phyloP scores from a whole-genome alignment of 2,329 filamentous ascomycete genomes.

The Talaromyces sp. region DNA sequence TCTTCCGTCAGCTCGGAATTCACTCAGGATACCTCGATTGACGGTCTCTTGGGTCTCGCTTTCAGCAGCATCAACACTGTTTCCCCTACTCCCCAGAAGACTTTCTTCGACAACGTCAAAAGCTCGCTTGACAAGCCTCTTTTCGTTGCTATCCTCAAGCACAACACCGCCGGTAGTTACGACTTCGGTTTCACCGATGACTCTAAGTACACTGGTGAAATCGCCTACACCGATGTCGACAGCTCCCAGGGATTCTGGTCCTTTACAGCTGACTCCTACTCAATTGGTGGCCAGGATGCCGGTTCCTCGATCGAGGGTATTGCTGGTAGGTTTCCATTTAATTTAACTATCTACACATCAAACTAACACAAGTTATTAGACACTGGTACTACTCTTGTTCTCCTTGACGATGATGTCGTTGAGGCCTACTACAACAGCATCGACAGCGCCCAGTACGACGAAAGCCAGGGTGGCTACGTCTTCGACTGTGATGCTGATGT shows the following conservation, averaged over 20 bases:
- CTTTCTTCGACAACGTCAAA: slow-evolving; percentile 57
- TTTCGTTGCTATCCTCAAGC: background rate
- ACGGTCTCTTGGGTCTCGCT: slow-evolving; percentile 56
- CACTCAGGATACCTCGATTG: slow-evolving; percentile 46
- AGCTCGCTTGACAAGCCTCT: slow-evolving; percentile 35
- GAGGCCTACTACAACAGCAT: slow-evolving; percentile 57
- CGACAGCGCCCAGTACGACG: slow-evolving; percentile 2
- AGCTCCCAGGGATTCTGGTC: slow-evolving; percentile 60
- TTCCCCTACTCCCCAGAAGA: slow-evolving; percentile 35
- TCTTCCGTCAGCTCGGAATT: slow-evolving; percentile 52
- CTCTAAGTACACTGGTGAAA: background rate
- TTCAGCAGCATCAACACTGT: slow-evolving; percentile 55
- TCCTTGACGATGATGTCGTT: slow-evolving; percentile 51
- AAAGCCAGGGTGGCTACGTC: slow-evolving; percentile 49
- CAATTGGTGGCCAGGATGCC: slow-evolving; percentile 42
- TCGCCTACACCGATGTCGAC: slow-evolving; percentile 25
- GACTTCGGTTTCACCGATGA: slow-evolving; percentile 2
- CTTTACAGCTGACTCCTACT: slow-evolving; percentile 53
- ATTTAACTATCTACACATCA: background rate
- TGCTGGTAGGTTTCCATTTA: slow-evolving; percentile 27
- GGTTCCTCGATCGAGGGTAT: slow-evolving; percentile 49
- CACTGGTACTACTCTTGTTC: slow-evolving; percentile 63
- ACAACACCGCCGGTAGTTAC: background rate
- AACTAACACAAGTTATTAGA: slow-evolving; percentile 33
- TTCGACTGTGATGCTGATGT: slow-evolving; percentile 47